phyloP scores from a whole-genome alignment of 352 stramenopile species.

The Pseudoperonospora humuli region DNA sequence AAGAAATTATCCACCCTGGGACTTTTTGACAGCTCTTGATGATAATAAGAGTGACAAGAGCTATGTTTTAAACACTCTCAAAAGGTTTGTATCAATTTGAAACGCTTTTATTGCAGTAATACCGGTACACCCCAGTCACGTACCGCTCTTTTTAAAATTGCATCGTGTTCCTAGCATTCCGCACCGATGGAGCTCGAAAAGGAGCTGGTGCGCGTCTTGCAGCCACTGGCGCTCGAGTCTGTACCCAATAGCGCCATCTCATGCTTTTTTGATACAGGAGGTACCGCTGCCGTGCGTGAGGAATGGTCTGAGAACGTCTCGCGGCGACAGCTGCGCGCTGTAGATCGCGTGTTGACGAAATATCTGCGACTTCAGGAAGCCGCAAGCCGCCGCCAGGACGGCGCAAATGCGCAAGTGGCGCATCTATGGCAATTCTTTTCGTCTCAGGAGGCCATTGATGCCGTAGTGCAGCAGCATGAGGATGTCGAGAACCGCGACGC shows the following conservation, averaged over 20 bases:
- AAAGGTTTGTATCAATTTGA: no score
- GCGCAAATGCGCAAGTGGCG: conserved; percentile 5
- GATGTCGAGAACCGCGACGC: conserved; percentile 19
- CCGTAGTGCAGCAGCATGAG: conserved; percentile 28
- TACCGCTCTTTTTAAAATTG: no score
- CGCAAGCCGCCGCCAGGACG: not conserved
- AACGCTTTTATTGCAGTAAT: no score
- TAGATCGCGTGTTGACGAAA: conserved; percentile 50
- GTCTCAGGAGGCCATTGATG: conserved; percentile 36
- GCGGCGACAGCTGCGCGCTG: conserved; percentile 32
- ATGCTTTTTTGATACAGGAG: conserved; percentile 60
- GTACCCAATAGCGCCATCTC: conserved; percentile 43
- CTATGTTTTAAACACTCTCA: no score
- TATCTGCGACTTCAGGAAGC: conserved; percentile 37
- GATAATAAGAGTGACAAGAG: no score
- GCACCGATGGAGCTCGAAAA: conserved; percentile 33
- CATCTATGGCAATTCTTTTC: conserved; percentile 56
- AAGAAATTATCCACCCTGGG: no score
- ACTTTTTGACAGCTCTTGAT: no score
- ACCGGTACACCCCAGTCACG: no score
- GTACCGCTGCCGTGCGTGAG: conserved; percentile 36
- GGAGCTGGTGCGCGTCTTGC: conserved; percentile 53
- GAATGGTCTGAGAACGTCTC: conserved; percentile 31
- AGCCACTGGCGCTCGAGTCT: conserved; percentile 44
- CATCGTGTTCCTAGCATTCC: no score